Evolutionary conservation across 139 green algal genomes (phyloP), one percentile per base, ranked within the genome.

Genomic region (Spirogloea muscicola): DNA sequence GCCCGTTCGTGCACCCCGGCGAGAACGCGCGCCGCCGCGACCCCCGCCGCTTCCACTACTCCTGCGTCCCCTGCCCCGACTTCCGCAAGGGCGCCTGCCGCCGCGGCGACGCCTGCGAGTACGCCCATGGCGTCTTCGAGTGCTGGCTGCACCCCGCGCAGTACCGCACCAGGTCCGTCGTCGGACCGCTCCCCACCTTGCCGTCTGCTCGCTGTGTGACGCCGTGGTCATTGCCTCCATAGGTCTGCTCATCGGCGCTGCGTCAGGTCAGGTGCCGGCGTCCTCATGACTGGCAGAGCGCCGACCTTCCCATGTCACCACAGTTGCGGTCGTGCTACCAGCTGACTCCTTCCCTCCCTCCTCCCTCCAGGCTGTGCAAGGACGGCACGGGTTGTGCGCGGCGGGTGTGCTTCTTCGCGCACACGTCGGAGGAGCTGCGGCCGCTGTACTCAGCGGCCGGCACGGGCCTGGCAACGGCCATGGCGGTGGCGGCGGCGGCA

Each of bases 401-500:
- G 1, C 87, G 88, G 3, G 91, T 98, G 25, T 98, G 94, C 87
- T 98, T 98, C 84, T 98, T 98, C 79, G 94, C 94, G 0, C 94
- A 98, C 82, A 75, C 59, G 7, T 79, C 76, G 1, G 49, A 52
- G 4, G 90, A 98, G 87, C 80, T 97, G 27, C 78, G 92, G 1
- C 41, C 66, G 57, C 52, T 81, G 38, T 59, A 75, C 39, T 27
- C 49, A 43, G 49, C 49, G 43, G 49, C 69, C 69, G 58, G 57
- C 18, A 38, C 27, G 13, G 68, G 25, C 57, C 39, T n/a, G n/a
- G n/a, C n/a, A n/a, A n/a, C n/a, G n/a, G n/a, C n/a, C n/a, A n/a
- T n/a, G n/a, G n/a, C n/a, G n/a, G n/a, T n/a, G n/a, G n/a, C 68
- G 7, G 48, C 68, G 6, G 38, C 69, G 16, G 40, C 64, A 31